phyloP scores from a whole-genome alignment of 441 rosid genomes.

The Metrosideros polymorpha region DNA sequence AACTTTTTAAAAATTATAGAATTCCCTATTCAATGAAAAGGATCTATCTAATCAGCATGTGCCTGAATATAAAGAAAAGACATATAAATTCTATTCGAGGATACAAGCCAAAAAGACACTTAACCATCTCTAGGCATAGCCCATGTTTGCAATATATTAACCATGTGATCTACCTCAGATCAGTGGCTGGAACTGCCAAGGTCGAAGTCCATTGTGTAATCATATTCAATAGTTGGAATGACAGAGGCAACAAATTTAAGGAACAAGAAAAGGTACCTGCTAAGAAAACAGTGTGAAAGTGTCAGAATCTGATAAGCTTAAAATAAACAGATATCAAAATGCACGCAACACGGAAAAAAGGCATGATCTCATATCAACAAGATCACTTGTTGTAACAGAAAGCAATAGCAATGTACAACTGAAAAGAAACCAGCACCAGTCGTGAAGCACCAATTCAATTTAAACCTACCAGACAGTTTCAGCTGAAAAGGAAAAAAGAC shows the following conservation, averaged over 20 bases:
- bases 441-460: neutral
- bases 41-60: neutral
- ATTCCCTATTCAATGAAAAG: neutral
- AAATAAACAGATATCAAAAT: neutral
- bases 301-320: neutral
- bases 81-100: neutral
- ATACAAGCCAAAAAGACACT: neutral
- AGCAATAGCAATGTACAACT: neutral
- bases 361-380: neutral
- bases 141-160: neutral
- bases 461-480: neutral
- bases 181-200: slow-evolving; percentile 81
- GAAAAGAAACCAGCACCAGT: neutral
- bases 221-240: slow-evolving; percentile 90
- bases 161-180: slow-evolving; percentile 26
- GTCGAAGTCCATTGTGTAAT: slow-evolving; percentile 93
- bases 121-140: neutral
- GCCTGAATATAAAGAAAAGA: neutral
- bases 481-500: neutral
- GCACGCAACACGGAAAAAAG: neutral
- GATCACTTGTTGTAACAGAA: neutral
- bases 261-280: slow-evolving; percentile 88
- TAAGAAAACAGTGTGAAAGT: neutral
- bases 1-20: neutral
- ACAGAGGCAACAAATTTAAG: slow-evolving; percentile 91